Conservation (phyloP, 1,284 basidiomycete species). For the Amylostereum areolatum region DNA sequence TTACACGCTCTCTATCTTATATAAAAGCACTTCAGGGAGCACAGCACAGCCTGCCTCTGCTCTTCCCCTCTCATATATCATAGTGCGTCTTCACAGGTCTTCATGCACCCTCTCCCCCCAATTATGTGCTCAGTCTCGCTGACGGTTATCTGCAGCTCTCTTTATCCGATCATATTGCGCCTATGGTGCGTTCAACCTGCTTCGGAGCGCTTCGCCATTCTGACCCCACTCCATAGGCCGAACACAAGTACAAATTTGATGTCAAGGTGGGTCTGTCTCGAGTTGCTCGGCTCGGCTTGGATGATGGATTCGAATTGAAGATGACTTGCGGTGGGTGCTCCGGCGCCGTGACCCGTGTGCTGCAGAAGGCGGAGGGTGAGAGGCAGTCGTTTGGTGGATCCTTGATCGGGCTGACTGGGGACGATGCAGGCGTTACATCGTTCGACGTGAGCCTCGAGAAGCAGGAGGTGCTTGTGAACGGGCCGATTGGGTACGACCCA, state of each 20-base stretch:
- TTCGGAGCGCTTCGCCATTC: no score
- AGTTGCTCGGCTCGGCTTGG: conserved; percentile 2
- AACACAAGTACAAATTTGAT: conserved; percentile 33
- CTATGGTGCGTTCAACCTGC: no score
- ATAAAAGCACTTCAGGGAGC: no score
- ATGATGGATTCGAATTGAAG: conserved; percentile 26
- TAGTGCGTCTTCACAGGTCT: no score
- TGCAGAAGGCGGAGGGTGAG: conserved; percentile 64
- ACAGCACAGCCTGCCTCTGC: no score
- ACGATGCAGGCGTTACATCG: conserved; percentile 40
- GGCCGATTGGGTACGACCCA: conserved; percentile 57
- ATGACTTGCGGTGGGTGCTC: conserved; percentile 85
- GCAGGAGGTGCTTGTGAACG: conserved; percentile 69
- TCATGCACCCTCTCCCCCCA: no score
- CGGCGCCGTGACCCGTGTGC: conserved; percentile 67
- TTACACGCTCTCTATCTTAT: no score
- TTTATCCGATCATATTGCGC: no score
- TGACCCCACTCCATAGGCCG: conserved; percentile 1
- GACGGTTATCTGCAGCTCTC: no score
- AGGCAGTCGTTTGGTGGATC: not conserved
- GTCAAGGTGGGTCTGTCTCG: conserved; percentile 25
- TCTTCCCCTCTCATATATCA: no score
- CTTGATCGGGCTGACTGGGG: not conserved
- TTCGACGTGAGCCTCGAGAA: conserved; percentile 62
- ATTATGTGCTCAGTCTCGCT: no score